These are phyloP conservation scores for Blastocystis sp. DNA, from an alignment of 352 stramenopile species.

Conservation along the genomic window DNA sequence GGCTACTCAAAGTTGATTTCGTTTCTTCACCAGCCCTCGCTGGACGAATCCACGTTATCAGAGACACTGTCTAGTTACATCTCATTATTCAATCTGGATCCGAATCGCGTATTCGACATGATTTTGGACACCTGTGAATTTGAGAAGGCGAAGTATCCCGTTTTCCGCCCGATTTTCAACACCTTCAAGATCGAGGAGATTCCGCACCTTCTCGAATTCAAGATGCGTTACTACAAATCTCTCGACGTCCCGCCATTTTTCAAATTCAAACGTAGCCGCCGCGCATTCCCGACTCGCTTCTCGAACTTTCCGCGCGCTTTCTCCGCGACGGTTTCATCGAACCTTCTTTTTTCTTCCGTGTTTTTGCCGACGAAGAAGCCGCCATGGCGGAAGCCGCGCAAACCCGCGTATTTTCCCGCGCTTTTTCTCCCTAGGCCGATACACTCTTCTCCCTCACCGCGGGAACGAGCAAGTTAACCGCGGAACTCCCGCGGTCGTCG, in stretches of 20 bases:
- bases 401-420: background rate
- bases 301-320: background rate
- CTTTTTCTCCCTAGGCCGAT: background rate
- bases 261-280: background rate
- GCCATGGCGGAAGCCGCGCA: constrained; percentile 1
- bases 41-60: background rate
- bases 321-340: background rate
- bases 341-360: background rate
- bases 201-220: constrained; percentile 1
- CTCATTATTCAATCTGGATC: constrained; percentile 27
- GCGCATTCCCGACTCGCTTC: background rate
- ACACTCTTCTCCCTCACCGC: background rate
- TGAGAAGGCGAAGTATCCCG: background rate
- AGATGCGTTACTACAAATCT: constrained; percentile 2
- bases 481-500: background rate
- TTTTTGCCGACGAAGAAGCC: background rate
- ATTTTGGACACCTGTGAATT: constrained; percentile 48
- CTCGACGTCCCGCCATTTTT: background rate
- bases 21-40: constrained; percentile 7
- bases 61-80: constrained; percentile 1
- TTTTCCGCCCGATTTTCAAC: background rate
- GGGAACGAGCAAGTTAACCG: background rate
- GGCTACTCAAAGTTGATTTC: constrained; percentile 38
- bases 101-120: constrained; percentile 45
- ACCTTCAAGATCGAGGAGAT: constrained; percentile 41